Percentiles rank a stretch among this genome's conserved stretches.
Evolutionary conservation across 164 flowering plant species (phyloP).

Genomic region (Dillenia suffruticosa): DNA sequence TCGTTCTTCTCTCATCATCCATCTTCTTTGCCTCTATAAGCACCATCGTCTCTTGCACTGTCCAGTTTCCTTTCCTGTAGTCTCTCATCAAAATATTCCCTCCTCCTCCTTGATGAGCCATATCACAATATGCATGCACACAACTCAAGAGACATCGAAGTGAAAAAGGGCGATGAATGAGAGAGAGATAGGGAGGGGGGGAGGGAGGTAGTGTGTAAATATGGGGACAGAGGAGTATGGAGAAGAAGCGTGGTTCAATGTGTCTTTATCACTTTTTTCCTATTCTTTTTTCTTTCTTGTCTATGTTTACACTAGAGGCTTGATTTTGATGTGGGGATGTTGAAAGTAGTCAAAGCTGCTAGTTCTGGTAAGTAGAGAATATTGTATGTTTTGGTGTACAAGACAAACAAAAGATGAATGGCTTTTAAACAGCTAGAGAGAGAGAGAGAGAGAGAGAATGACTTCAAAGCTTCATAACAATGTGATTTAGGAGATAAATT

Average conservation of each 20-base stretch:
- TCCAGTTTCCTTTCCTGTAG: slow-evolving; percentile 88
- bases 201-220: too few species aligned
- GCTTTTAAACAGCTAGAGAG: neutral
- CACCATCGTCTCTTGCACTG: slow-evolving; percentile 61
- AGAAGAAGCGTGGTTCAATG: neutral
- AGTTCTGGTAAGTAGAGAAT: slow-evolving; percentile 12
- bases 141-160: neutral
- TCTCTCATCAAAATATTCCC: slow-evolving; percentile 36
- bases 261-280: slow-evolving; percentile 10
- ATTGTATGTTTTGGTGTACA: neutral
- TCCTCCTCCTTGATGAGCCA: slow-evolving; percentile 33
- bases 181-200: neutral
- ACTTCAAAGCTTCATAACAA: too few species aligned
- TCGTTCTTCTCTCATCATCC: slow-evolving; percentile 75
- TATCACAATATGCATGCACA: slow-evolving; percentile 15
- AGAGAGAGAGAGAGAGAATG: neutral
- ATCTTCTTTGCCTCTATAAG: slow-evolving; percentile 70
- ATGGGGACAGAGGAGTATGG: slow-evolving; percentile 2
- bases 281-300: slow-evolving; percentile 6
- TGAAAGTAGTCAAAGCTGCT: slow-evolving; percentile 12
- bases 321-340: slow-evolving; percentile 21
- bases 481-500: too few species aligned
- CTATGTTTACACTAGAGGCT: slow-evolving; percentile 2
- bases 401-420: neutral
- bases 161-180: neutral